phyloP scores from a whole-genome alignment of 805 yeast species.

The Candida chauliodis region DNA sequence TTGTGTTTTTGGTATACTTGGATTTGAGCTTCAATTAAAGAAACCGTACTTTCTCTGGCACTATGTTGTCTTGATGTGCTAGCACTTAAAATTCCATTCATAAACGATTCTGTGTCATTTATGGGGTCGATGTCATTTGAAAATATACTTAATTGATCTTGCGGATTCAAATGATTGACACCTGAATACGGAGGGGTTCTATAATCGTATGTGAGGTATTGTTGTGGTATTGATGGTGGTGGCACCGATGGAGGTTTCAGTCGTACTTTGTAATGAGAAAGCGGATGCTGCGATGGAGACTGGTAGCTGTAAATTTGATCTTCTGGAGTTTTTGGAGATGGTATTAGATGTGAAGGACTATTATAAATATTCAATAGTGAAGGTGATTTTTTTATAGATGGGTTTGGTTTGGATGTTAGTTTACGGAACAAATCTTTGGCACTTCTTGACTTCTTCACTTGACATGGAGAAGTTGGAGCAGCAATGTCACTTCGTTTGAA shows the following conservation, averaged over 20 bases:
- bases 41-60: constrained; percentile 3
- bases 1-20: constrained; percentile 9
- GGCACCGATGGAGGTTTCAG: constrained; percentile 6
- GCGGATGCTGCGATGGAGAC: not conserved
- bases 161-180: not conserved
- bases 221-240: not conserved
- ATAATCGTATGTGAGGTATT: not conserved
- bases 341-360: not conserved
- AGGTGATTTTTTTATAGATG: not conserved
- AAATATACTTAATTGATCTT: too few relatives aligned
- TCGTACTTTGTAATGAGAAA: not conserved
- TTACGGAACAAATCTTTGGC: constrained; percentile 6
- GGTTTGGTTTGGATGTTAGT: not conserved
- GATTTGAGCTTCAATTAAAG: constrained; percentile 12
- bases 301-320: not conserved
- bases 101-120: constrained; percentile 11
- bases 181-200: not conserved
- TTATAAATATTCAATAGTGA: not conserved
- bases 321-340: not conserved
- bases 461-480: not conserved
- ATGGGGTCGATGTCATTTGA: not conserved
- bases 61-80: constrained; percentile 14
- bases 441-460: constrained; percentile 6
- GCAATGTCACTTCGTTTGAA: constrained; percentile 2
- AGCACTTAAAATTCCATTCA: constrained; percentile 14